Percentiles rank a stretch among this genome's conserved stretches.
Conservation (phyloP, 2,329 filamentous ascomycete species). For the Monilinia laxa region DNA sequence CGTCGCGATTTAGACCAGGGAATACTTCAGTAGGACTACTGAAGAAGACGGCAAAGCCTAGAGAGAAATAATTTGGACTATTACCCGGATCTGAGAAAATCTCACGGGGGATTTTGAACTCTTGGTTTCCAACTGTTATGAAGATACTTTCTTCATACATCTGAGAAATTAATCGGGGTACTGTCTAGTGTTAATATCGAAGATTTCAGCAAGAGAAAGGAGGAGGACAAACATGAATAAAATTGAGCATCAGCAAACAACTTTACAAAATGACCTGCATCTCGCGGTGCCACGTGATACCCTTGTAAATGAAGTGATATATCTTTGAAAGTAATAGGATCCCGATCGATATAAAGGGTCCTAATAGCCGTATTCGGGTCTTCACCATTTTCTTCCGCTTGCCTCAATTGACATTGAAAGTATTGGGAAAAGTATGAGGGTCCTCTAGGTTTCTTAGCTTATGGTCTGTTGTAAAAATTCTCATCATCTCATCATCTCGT, state of each 20-base stretch:
- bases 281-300: conserved; percentile 79
- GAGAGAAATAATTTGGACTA: conserved; percentile 91
- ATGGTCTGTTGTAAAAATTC: background rate
- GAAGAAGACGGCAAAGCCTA: conserved; percentile 89
- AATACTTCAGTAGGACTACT: conserved; percentile 76
- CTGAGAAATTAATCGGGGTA: conserved; percentile 85
- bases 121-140: conserved; percentile 80
- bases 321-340: conserved; percentile 83
- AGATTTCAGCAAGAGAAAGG: conserved; percentile 1
- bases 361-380: conserved; percentile 50
- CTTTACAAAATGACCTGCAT: conserved; percentile 85
- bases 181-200: conserved; percentile 46
- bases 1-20: conserved; percentile 76
- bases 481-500: background rate
- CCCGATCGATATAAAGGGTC: conserved; percentile 92
- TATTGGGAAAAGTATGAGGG: conserved; percentile 96
- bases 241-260: conserved; percentile 95
- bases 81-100: conserved; percentile 84
- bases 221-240: conserved; percentile 66
- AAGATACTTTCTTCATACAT: conserved; percentile 91
- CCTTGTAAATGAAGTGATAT: conserved; percentile 90
- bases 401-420: conserved; percentile 77
- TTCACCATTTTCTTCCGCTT: conserved; percentile 54
- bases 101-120: conserved; percentile 88
- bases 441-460: conserved; percentile 62